A percentile compares a stretch with the other conserved stretches of the same genome.
Conservation (phyloP, 306 rosid species). For the Fagus sylvatica region DNA sequence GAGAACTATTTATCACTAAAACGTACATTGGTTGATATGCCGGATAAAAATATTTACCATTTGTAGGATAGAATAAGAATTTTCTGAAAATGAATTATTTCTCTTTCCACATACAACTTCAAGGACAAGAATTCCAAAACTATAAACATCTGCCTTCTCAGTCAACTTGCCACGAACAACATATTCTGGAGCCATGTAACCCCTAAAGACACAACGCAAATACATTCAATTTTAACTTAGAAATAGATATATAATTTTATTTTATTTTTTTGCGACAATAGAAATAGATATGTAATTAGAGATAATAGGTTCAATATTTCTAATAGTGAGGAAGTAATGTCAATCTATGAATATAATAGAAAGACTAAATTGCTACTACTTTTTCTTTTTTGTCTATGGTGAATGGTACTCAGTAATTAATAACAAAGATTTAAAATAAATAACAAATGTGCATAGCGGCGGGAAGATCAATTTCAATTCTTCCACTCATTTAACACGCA, state of each 20-base stretch:
- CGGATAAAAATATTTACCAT: conserved; percentile 23
- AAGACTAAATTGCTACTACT: not conserved
- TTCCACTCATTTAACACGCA: no score
- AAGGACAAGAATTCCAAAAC: conserved; percentile 64
- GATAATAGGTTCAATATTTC: not conserved
- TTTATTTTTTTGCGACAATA: no score
- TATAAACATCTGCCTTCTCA: conserved; percentile 74
- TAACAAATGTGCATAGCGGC: no score
- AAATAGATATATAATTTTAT: no score
- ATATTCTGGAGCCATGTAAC: conserved; percentile 87
- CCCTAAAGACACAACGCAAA: no score
- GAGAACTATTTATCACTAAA: not conserved
- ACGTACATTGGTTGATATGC: not conserved
- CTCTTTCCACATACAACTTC: conserved; percentile 65
- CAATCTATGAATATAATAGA: not conserved
- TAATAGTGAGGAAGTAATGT: not conserved
- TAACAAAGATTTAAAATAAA: not conserved
- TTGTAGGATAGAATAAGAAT: conserved; percentile 34
- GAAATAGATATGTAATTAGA: not conserved
- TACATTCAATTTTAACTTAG: no score
- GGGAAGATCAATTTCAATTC: no score
- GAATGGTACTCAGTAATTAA: not conserved
- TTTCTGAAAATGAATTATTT: conserved; percentile 31
- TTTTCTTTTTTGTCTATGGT: not conserved
- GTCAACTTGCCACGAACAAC: conserved; percentile 57